Base-by-base conservation (phyloP, 1,284 basidiomycete genomes). In the Golubevia pallescens region DNA sequence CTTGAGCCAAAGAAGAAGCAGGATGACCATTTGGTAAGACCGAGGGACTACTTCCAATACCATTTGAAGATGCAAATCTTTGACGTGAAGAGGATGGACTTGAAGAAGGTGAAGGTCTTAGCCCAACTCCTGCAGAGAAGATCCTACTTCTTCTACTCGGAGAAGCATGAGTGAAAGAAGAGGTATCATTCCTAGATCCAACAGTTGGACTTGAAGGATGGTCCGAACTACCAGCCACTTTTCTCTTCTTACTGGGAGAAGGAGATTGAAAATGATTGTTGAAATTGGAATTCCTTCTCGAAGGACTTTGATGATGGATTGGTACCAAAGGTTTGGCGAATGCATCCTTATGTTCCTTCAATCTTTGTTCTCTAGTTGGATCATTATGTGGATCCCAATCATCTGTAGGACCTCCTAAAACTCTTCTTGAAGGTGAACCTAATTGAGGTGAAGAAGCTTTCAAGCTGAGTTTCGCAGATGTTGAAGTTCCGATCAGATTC, bases 11-110 rank as follows among this genome's bases (percentile, higher is more conserved):
- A 10, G 75, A 77, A 3, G 75, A 77, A 0, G 75, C 75, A 3
- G 73, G 75, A 56, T 75, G 75, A 13, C 75, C 75, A 34, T 77
- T 77, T 34, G 75, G 69, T 1, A 77, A 58, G 51, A 77, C 69
- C 6, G 68, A 57, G 23, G 38, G 60, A 23, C 42, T 48, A 28
- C 28, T 28, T 28, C 28, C 28, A 28, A 28, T 28, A 13, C 42
- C 42, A 13, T 48, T 10, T 13, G 42, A 48, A 48, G 42, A 13
- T 10, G 42, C 8, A 16, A 48, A 48, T 16, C 42, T 48, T 16
- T 48, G 42, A 16, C 42, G 42, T 28, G 28, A 28, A 28, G 28
- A 28, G 16, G 42, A 48, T 13, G 42, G 42, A 16, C 42, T 48
- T 16, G 42, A 48, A 48, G 42, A 48, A 48, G 42, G 42, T 16